Base-by-base conservation (phyloP, 1,284 basidiomycete species). In the Sporisorium exsertum region DNA sequence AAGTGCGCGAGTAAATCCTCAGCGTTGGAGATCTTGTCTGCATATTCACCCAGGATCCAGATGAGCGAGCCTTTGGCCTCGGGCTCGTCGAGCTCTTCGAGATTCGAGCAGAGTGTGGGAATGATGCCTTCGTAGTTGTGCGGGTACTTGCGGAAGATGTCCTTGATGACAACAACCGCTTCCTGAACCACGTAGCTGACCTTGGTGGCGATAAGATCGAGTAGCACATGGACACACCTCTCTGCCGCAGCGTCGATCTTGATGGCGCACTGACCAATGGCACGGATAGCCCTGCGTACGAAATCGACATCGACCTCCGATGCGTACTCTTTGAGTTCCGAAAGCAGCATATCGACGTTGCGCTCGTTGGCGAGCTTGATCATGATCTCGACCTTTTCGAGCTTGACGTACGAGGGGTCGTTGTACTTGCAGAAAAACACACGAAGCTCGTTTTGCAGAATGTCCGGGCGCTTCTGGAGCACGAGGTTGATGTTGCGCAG, bases 371-470 rank as follows among this genome's bases (percentile, higher is more conserved):
- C 95, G 58, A 99, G 88, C 60, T 94, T 91, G 72, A 97, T 94
- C 95, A 99, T 98, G 86, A 98, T 97, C 81, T 97, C 97, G 71
- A 99, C 88, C 86, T 99, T 99, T 86, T 97, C 96, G 56, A 98
- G 90, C 87, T 99, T 99, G 86, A 98, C 95, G 84, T 99, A 99
- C 35, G 95, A 88, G 2, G 97, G 96, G 84, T 99, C 97, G 86
- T 98, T 99, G 88, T 99, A 99, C 87, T 99, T 99, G 91, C 97
- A 99, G 88, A 99, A 99, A 87, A 99, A 99, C 26, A 99, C 95
- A 64, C 95, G 91, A 91, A 99, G 95, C 87, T 99, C 96, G 86
- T 93, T 95, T 29, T 92, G 91, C 7, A 99, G 89, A 61, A 97
- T 89, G 66, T 95, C 93, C 0, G 94, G 88, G 4, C 94, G 91